Base-by-base conservation (phyloP, 805 yeast genomes). In the Candida fluviatilis region DNA sequence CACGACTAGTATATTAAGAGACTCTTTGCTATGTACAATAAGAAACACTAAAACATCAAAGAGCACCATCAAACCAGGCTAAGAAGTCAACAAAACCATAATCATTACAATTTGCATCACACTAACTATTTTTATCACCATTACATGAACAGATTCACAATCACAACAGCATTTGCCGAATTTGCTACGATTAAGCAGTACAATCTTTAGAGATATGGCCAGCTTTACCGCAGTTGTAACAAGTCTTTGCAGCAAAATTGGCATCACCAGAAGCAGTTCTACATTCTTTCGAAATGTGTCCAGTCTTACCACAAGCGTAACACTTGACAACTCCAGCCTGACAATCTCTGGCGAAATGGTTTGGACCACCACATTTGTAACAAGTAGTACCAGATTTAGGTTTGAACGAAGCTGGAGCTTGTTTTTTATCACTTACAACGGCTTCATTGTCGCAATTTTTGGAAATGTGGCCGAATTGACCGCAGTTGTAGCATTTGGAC, bases 201-300 rank as follows among this genome's bases (percentile, higher is more conserved):
- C 95, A 86, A 57, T 82, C 88, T 69, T 76, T 82, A 52, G 95
- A 85, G 55, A 89, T 82, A 71, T 89, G 97, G 50, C 96, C 97
- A 38, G 84, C 62, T 58, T 77, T 71, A 54, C 84, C 83, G 67
- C 89, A 82, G 62, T 71, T 75, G 77, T 81, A 82, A 67, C 89
- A 82, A 44, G 81, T 72, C 62, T 78, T 80, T 48, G 73, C 62
- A 44, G 62, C 52, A 50, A 52, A 55, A 47, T 58, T 64, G 47
- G 62, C 57, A 46, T 75, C 80, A 45, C 74, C 73, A 36, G 80
- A 57, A 42, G 76, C 73, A 36, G 78, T 65, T 44, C 74, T 64
- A 68, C 96, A 88, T 49, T 84, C 95, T 64, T 80, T 85, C 46
- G 93, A 80, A 54, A 87, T 80, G 72, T 90, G 97, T 40, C 96